phyloP scores from a whole-genome alignment of 164 flowering plant species.

The Magnolia kwangsiensis region DNA sequence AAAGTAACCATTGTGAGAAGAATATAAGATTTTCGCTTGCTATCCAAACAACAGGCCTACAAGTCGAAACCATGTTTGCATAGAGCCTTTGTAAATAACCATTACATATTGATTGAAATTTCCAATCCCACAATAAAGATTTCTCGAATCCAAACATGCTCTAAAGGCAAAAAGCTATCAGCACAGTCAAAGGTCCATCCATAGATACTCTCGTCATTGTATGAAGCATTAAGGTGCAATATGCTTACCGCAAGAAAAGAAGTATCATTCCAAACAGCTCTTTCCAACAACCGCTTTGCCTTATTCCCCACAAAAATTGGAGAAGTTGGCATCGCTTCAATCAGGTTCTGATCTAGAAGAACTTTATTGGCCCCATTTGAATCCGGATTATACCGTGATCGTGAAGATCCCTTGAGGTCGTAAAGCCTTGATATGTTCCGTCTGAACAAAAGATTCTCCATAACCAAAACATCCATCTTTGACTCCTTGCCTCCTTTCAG shows the following conservation, averaged over 20 bases:
- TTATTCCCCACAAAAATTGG: constrained; percentile 98
- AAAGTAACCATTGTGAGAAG: too few species aligned
- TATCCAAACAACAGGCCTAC: too few species aligned
- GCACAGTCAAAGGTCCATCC: not conserved
- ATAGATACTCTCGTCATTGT: not conserved
- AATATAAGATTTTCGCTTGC: too few species aligned
- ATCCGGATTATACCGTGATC: constrained; percentile 92
- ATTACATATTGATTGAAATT: too few species aligned
- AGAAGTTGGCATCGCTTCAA: constrained; percentile 98
- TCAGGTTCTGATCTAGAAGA: constrained; percentile 87
- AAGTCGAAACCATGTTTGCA: too few species aligned
- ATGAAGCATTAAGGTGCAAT: not conserved
- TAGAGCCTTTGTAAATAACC: too few species aligned
- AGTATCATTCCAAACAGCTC: constrained; percentile 99
- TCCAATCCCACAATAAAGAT: too few species aligned
- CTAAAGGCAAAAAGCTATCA: not conserved
- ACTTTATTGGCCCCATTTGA: constrained; percentile 90
- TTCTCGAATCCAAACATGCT: not conserved
- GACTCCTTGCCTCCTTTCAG: constrained; percentile 84
- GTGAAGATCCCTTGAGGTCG: constrained; percentile 92
- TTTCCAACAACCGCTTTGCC: constrained; percentile 84
- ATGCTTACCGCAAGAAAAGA: constrained; percentile 91
- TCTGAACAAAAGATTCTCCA: constrained; percentile 90
- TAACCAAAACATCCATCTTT: constrained; percentile 85
- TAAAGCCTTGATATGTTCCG: constrained; percentile 74